Conservation (phyloP, 495 filamentous ascomycete species). For the Ramalina intermedia region DNA sequence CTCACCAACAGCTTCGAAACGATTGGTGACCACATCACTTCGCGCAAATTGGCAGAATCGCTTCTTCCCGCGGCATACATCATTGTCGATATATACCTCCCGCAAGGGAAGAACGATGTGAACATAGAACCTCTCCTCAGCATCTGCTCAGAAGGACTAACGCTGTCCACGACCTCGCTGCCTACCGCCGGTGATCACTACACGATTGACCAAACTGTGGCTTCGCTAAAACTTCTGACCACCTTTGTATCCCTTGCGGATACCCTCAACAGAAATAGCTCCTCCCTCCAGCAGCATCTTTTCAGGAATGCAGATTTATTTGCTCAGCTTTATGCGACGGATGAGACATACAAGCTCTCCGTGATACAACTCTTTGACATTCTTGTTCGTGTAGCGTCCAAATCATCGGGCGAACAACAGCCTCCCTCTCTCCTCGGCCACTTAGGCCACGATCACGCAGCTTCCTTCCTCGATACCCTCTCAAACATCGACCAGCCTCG, state of each 20-base stretch:
- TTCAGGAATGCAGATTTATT: constrained; percentile 64
- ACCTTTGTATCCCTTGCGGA: constrained; percentile 55
- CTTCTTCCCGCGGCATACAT: constrained; percentile 58
- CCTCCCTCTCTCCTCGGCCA: constrained; percentile 84
- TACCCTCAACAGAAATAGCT: constrained; percentile 42
- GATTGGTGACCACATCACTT: constrained; percentile 43
- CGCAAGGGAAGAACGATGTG: constrained; percentile 49
- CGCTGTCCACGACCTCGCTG: constrained; percentile 48
- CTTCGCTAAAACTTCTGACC: constrained; percentile 49
- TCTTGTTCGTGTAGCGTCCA: constrained; percentile 54
- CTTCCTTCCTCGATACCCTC: constrained; percentile 66
- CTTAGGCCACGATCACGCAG: constrained; percentile 65
- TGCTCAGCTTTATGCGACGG: constrained; percentile 62
- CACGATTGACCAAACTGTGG: constrained; percentile 47
- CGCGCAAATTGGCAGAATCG: constrained; percentile 44
- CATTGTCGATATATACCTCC: constrained; percentile 61
- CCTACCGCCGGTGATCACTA: constrained; percentile 41
- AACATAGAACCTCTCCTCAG: constrained; percentile 65
- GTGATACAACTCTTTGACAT: constrained; percentile 56
- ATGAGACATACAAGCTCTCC: constrained; percentile 47
- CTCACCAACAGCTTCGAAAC: constrained; percentile 29
- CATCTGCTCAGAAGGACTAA: constrained; percentile 51
- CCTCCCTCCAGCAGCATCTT: constrained; percentile 58
- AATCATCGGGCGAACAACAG: constrained; percentile 37
- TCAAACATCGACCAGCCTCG: constrained; percentile 68